Base-by-base conservation (phyloP, 768 basidiomycete genomes). In the Postia placenta region DNA sequence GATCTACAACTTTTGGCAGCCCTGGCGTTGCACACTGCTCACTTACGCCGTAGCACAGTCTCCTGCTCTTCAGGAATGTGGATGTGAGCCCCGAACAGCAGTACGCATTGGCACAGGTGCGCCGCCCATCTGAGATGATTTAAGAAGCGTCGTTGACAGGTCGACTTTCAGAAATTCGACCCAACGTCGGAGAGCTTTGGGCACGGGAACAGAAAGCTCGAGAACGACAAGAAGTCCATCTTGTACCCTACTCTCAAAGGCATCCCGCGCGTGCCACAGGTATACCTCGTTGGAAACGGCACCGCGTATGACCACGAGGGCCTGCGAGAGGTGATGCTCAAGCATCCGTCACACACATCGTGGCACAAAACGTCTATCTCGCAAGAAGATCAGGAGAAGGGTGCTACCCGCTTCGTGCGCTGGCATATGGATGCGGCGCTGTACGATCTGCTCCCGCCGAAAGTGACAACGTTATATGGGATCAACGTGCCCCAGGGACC, bases 371-470 rank as follows among this genome's bases (percentile, higher is more conserved):
- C 83, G 20, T 64, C 61, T 25, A 74, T 93, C 36, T 79, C 81
- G 11, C 68, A 73, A 2, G 84, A 83, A 55, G 91, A 92, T 50
- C 85, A 86, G 56, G 78, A 67, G 2, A 71, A 74, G 27, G 89
- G 88, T 24, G 65, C 74, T 38, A 92, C 90, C 17, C 76, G 90
- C 30, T 92, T 87, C 73, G 91, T 88, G 63, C 73, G 90, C 47
- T 92, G 89, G 89, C 88, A 93, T 64, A 91, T 92, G 64, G 91
- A 92, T 54, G 90, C 92, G 1, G 88, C 88, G 0, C 66, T 90
- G 28, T 87, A 86, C 60, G 79, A 82, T 42, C 70, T 83, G n/a
- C 75, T 78, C 33, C 86, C 86, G 20, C 90, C 91, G 6, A 82
- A 74, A 51, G 89, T 87, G 35, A 93, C 92, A 4, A 89, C 89